Evolutionary conservation across 106 monocot species (phyloP), one percentile per base, ranked within the genome.

Genomic region (Acanthochlamys bracteata): DNA sequence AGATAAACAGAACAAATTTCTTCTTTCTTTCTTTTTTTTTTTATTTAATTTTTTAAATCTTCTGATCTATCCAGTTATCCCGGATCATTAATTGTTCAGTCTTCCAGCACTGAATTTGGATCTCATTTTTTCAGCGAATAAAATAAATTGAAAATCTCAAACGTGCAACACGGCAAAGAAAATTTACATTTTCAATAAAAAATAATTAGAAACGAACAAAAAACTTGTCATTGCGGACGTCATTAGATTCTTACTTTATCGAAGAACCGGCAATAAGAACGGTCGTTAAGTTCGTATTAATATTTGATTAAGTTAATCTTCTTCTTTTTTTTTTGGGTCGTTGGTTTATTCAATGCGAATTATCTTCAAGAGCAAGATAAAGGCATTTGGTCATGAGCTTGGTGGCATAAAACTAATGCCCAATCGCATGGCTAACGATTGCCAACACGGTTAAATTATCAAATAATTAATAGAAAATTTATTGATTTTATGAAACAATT

Each of bases 221-320:
- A 20, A 57, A 21, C 24, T 59, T 59, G 59, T 59, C 59, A 59
- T 17, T 13, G 59, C 14, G 0, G 59, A 59, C 25, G 59, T 59
- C 59, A 59, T 25, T 17, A 59, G 59, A 59, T 24, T 20, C 25
- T 27, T 2, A 3, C 24, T 33, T 59, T 25, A 9, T 4, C 26
- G 59, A 59, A 59, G 27, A 25, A 19, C 22, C 56, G 23, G 17
- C 22, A 33, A 33, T 33, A 33, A 33, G 6, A 33, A 33, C 33
- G 6, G n/a, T n/a, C n/a, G n/a, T n/a, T n/a, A 33, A 33, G 33
- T 33, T 33, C 33, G 33, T 33, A 33, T 33, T n/a, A 33, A 3
- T 33, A 33, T 33, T 33, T 33, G 33, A 57, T 57, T 57, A 57
- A 16, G 1, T 19, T 57, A 57, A 20, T 49, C 2, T 49, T 49